Base-by-base conservation (phyloP, 2,329 filamentous ascomycete species). In the Coleophoma crateriformis region DNA sequence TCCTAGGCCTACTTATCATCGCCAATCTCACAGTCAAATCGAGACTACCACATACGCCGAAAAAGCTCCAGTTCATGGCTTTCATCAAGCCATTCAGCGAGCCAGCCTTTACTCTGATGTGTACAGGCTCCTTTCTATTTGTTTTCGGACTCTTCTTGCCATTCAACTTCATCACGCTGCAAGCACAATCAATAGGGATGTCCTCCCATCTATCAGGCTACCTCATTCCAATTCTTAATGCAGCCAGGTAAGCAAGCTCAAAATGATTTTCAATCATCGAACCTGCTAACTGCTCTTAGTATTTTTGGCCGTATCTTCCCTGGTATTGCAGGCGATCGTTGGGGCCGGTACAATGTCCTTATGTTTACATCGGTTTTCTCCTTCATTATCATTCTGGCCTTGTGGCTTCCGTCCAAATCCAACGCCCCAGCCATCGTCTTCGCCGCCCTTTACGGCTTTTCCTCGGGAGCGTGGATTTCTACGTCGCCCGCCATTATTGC, bases 361-460 rank as follows among this genome's bases (percentile, higher is more conserved):
- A 74, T 76, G 46, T 62, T 75, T 14, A 70, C 76, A 48, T 71
- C 70, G 7, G 65, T 63, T 11, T 57, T 73, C 51, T 71, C 75
- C 12, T 60, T 63, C 3, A 68, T 79, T 34, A 57, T 79, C 1
- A 70, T 74, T 12, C 66, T 83, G 0, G 76, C 72, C 33, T 58
- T 81, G 2, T 78, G 81, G 80, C 67, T 82, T 4, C 74, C 76
- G 1, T 68, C 70, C 11, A 69, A 68, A 3, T 70, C 71, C 35
- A 77, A 82, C 10, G 75, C 76, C 0, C 75, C 78, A 1, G 78
- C 84, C 50, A 75, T 88, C 45, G 71, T 81, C 34, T 89, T 87
- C 63, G 75, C 78, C 12, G 71, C 77, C n/a, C 66, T 88, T 7
- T 90, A 86, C 56, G 87, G 85, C 15, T 87, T 89, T 62, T 76